phyloP scores from a whole-genome alignment of 202 grass and related monocot genomes.

The Panicum hallii region DNA sequence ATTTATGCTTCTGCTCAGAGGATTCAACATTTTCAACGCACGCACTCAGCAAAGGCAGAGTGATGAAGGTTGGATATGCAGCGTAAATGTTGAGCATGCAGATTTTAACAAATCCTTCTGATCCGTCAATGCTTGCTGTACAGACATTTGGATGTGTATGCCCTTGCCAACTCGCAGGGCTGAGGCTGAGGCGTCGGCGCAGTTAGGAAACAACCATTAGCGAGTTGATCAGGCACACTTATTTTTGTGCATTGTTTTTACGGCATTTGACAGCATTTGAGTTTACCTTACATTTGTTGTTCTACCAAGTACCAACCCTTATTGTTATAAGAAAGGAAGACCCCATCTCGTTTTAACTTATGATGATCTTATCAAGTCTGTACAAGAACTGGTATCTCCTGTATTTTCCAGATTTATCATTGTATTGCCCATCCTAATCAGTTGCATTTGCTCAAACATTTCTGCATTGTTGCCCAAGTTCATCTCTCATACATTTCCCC shows the following conservation, averaged over 20 bases:
- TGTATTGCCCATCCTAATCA: background rate
- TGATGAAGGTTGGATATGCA: slow-evolving; percentile 27
- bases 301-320: background rate
- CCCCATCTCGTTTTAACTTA: background rate
- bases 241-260: slow-evolving; percentile 6
- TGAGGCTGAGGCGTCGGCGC: background rate
- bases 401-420: background rate
- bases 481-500: background rate
- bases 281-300: slow-evolving; percentile 15
- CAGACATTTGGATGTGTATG: slow-evolving; percentile 33
- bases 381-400: background rate
- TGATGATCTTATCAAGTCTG: slow-evolving; percentile 9
- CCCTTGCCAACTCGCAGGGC: background rate
- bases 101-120: background rate
- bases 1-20: background rate
- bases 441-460: background rate
- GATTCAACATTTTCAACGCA: background rate
- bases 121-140: slow-evolving; percentile 32
- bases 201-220: background rate
- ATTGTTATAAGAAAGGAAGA: slow-evolving; percentile 32
- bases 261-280: slow-evolving; percentile 1
- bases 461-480: background rate
- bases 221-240: background rate
- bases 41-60: background rate
- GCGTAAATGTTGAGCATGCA: background rate